These are phyloP conservation scores for Hyaloscypha variabilis DNA, from an alignment of 495 filamentous ascomycete genomes.

Conservation along the genomic window DNA sequence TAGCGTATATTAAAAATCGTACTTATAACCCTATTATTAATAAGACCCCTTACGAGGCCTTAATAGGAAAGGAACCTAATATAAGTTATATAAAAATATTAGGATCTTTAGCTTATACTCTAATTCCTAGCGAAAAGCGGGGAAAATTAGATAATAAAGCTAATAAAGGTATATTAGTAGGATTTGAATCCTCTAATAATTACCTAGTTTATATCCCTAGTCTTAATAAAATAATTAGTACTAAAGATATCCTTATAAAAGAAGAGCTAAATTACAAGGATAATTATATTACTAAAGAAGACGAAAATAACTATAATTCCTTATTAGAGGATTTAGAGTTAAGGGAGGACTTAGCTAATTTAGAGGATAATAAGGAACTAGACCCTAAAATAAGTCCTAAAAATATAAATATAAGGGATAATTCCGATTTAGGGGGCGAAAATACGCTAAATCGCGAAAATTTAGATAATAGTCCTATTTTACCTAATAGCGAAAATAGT, in stretches of 20 bases:
- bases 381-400: too few relatives aligned
- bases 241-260: slow-evolving; percentile 16
- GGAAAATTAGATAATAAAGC: slow-evolving; percentile 20
- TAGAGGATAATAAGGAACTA: too few relatives aligned
- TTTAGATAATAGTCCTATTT: too few relatives aligned
- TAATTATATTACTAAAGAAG: slow-evolving; percentile 12
- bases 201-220: slow-evolving; percentile 17
- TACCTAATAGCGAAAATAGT: background rate
- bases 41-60: slow-evolving; percentile 4
- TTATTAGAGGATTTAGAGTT: background rate
- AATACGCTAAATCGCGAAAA: too few relatives aligned
- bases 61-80: slow-evolving; percentile 6
- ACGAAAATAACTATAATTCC: slow-evolving; percentile 11
- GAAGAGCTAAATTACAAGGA: slow-evolving; percentile 16
- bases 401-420: too few relatives aligned
- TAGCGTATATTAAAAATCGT: slow-evolving; percentile 18
- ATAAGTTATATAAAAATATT: slow-evolving; percentile 15
- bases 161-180: slow-evolving; percentile 15
- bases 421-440: too few relatives aligned
- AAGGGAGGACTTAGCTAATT: too few relatives aligned
- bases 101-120: slow-evolving; percentile 16
- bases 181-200: slow-evolving; percentile 21
- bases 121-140: slow-evolving; percentile 11
- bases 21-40: slow-evolving; percentile 23
- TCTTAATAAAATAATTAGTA: slow-evolving; percentile 10